phyloP scores from a whole-genome alignment of 176 grass and related monocot species.

The Carex scoparia region DNA sequence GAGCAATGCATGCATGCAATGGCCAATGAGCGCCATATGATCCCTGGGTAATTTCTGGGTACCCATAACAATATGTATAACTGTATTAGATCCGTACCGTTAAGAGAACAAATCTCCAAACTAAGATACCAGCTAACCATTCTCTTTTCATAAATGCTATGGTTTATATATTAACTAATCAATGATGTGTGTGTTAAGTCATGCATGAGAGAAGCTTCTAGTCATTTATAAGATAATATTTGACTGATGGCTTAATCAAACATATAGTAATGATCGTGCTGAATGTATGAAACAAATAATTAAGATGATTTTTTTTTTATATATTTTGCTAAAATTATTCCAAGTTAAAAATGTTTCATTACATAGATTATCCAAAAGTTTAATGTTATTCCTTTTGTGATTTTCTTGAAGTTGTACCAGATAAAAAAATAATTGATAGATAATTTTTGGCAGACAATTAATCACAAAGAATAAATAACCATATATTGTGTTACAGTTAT shows the following conservation, averaged over 20 bases:
- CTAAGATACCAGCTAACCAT: background rate
- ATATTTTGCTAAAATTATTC: background rate
- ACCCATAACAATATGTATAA: background rate
- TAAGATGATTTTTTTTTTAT: too few species aligned
- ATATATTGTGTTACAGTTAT: background rate
- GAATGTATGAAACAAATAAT: background rate
- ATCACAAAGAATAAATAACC: background rate
- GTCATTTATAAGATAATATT: background rate
- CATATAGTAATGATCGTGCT: background rate
- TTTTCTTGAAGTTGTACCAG: background rate
- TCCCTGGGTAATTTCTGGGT: background rate
- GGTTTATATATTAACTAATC: background rate
- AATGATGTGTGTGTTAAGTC: background rate
- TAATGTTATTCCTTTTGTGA: background rate
- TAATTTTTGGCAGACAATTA: background rate
- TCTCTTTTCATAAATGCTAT: constrained; percentile 13
- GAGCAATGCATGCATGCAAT: background rate
- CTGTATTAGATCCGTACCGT: constrained; percentile 7
- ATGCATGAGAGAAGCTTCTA: background rate
- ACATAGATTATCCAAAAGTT: background rate
- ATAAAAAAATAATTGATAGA: background rate
- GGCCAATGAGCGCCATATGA: background rate
- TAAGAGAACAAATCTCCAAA: background rate
- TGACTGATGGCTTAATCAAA: background rate
- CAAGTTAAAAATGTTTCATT: background rate